These are phyloP conservation scores for Cephalotrichum gorgonifer DNA, from an alignment of 2,329 filamentous ascomycete genomes.

Conservation along the genomic window DNA sequence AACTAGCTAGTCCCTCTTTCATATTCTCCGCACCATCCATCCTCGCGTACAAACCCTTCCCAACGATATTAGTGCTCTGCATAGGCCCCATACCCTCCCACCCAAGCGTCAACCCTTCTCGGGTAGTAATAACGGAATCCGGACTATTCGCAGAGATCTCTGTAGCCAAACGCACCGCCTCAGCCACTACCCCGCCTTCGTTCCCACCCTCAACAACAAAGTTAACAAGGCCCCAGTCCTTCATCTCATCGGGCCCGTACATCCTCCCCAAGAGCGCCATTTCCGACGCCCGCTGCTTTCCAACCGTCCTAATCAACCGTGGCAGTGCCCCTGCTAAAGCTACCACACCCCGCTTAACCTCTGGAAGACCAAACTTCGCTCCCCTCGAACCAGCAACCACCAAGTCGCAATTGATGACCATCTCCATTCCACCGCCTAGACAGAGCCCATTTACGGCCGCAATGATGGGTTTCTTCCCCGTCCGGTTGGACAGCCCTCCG, in stretches of 20 bases:
- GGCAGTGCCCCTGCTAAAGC: conserved; percentile 63
- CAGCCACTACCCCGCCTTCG: conserved; percentile 35
- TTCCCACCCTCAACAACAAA: conserved; percentile 35
- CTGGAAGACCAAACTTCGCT: conserved; percentile 59
- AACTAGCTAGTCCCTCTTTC: conserved; percentile 62
- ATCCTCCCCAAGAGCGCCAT: conserved; percentile 56
- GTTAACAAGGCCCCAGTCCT: conserved; percentile 61
- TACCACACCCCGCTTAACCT: conserved; percentile 61
- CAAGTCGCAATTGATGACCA: conserved; percentile 63
- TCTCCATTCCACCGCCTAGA: conserved; percentile 68
- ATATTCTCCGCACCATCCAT: conserved; percentile 62
- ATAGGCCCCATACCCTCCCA: conserved; percentile 62
- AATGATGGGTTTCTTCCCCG: conserved; percentile 64
- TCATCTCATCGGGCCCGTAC: conserved; percentile 49
- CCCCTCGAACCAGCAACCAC: conserved; percentile 44
- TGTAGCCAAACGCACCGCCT: conserved; percentile 50
- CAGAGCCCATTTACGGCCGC: conserved; percentile 68
- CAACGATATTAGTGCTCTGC: conserved; percentile 46
- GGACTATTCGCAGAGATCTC: conserved; percentile 58
- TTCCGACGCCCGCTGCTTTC: conserved; percentile 59
- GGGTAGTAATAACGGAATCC: conserved; percentile 64
- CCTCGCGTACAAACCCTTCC: conserved; percentile 45
- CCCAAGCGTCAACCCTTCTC: conserved; percentile 60
- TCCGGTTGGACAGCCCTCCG: conserved; percentile 54
- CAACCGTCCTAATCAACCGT: conserved; percentile 54